Percentiles rank a stretch among this genome's conserved stretches.
These are phyloP conservation scores for Epichloe brachyelytri DNA, from an alignment of 2,329 filamentous ascomycete species.

Conservation along the genomic window DNA sequence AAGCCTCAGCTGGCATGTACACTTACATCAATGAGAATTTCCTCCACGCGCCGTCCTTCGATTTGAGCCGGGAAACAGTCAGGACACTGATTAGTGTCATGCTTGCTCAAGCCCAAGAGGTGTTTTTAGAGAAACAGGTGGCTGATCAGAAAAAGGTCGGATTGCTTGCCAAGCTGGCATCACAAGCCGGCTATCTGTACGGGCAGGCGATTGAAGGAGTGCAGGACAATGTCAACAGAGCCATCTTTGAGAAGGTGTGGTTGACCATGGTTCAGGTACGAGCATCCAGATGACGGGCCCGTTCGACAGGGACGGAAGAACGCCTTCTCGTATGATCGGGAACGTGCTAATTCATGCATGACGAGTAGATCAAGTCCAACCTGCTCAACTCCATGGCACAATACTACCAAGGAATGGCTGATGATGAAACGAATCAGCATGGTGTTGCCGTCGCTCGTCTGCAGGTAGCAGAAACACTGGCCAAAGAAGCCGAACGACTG, in stretches of 20 bases:
- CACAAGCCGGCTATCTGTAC: conserved; percentile 82
- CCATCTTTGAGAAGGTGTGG: conserved; percentile 92
- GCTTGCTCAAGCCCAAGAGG: conserved; percentile 91
- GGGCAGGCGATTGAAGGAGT: conserved; percentile 77
- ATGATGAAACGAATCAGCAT: conserved; percentile 79
- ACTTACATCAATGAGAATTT: conserved; percentile 99
- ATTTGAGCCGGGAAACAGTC: conserved; percentile 87
- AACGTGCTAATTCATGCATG: background rate
- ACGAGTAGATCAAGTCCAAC: conserved; percentile 55
- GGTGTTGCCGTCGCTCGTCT: conserved; percentile 75
- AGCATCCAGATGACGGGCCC: background rate
- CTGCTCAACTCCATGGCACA: conserved; percentile 78
- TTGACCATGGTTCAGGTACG: conserved; percentile 64
- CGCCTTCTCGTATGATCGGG: background rate
- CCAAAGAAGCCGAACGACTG: conserved; percentile 63
- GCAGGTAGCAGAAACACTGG: conserved; percentile 64
- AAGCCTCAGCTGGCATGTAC: conserved; percentile 97
- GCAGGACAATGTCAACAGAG: conserved; percentile 83
- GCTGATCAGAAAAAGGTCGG: conserved; percentile 86
- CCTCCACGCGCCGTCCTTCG: conserved; percentile 89
- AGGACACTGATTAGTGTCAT: conserved; percentile 88
- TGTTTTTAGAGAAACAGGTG: conserved; percentile 94
- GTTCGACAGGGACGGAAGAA: background rate
- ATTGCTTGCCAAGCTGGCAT: conserved; percentile 81
- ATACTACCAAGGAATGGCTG: conserved; percentile 84